Base-by-base conservation (phyloP, 768 basidiomycete species). In the Rhodotorula graminis region DNA sequence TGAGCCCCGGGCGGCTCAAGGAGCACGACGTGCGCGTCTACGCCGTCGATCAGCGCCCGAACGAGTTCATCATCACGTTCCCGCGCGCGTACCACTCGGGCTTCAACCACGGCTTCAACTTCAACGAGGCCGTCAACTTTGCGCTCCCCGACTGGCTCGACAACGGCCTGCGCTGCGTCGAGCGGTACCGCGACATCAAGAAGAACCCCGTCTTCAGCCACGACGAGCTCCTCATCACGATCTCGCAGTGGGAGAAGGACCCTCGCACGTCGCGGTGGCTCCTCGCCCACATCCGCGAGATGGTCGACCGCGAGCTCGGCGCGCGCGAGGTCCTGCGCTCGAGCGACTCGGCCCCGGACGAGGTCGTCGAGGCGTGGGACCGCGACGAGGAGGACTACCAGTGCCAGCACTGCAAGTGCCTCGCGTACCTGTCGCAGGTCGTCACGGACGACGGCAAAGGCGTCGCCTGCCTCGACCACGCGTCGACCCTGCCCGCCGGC, bases 121-220 rank as follows among this genome's bases (percentile, higher is more conserved):
- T 97, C 84, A 97, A 97, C 80, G 96, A 98, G 83, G 96, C 95
- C 8, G 95, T 98, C 79, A 98, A 99, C 81, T 98, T 98, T 79
- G 95, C 96, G 19, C 84, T 96, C 40, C 92, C 93, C 37, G 93
- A 97, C 80, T 99, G 96, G 96, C 83, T 98, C 59, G 84, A 89
- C 15, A 87, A 86, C 74, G 96, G 91, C 49, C 86, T 90, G 53
- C 90, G 90, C 68, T 96, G 93, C 79, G 92, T 94, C 21, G 85
- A 88, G 78, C 87, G 91, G 56, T 98, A 99, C 81, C 88, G 91
- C 77, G 88, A 91, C 74, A 90, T 96, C 81, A 83, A 87, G 81
- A 98, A 98, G 80, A 84, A 91, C 53, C 96, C 96, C 10, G 96
- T 99, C 9, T 99, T 99, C 82, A 97, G 93, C 46, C 96, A 99